Conservation (phyloP, 2,329 filamentous ascomycete species). For the Aureobasidium mangrovei region DNA sequence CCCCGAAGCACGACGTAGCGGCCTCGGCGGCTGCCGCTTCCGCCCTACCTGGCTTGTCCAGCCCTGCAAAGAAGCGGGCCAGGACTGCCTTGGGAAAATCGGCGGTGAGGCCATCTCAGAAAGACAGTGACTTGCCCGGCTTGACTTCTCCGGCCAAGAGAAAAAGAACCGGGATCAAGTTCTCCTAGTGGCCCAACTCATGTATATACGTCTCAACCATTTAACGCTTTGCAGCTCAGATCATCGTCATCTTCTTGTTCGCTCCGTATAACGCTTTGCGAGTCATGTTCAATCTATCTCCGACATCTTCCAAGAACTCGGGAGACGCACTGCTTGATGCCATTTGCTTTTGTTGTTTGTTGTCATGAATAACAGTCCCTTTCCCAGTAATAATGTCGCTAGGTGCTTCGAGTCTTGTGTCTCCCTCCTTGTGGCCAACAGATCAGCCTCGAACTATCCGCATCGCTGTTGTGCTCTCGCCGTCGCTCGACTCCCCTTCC, state of each 20-base stretch:
- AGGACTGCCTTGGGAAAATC: constrained; percentile 14
- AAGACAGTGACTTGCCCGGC: constrained; percentile 4
- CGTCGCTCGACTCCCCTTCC: background rate
- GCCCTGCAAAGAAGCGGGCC: constrained; percentile 27
- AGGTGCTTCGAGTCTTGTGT: background rate
- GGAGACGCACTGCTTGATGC: no score
- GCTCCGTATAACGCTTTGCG: background rate
- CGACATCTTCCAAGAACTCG: background rate
- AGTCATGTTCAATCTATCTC: constrained; percentile 4
- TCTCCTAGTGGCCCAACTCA: background rate
- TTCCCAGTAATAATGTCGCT: background rate
- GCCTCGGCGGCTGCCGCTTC: background rate
- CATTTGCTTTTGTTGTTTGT: no score
- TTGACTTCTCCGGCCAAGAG: constrained; percentile 15
- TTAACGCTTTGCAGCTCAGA: background rate
- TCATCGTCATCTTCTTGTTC: background rate
- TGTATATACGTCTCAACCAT: constrained; percentile 4
- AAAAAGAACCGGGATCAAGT: constrained; percentile 6
- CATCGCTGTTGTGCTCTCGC: background rate
- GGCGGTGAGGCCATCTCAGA: constrained; percentile 5
- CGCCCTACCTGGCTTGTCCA: constrained; percentile 12
- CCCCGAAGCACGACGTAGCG: background rate
- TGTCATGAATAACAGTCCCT: background rate
- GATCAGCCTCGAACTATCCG: background rate
- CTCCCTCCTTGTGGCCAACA: background rate